Base-by-base conservation (phyloP, 1,284 basidiomycete genomes). In the Melampsora medusae region DNA sequence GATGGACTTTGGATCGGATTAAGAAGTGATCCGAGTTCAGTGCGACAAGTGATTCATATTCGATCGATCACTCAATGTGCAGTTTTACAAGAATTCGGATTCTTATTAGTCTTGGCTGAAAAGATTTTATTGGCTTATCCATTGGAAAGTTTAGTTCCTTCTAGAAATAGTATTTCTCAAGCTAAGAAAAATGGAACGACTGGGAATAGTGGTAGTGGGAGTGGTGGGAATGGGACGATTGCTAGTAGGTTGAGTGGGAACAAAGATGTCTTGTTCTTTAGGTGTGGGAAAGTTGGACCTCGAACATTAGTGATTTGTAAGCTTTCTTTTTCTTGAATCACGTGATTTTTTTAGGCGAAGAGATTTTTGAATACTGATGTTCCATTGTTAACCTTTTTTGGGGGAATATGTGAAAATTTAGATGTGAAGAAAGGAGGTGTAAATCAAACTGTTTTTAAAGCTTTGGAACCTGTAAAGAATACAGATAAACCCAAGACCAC, bases 1-100 rank as follows among this genome's bases (percentile, higher is more conserved):
- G 93, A 97, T 81, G 96, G 96, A 59, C 92, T 98, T 2, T 98
- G 93, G 92, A 96, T 98, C 79, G 96, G 95, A 0, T 90, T 97
- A 83, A 88, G 92, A 46, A 91, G 92, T 80, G 91, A 96, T 81
- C 90, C 93, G 0, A 85, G 86, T 82, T 95, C 93, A 10, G 87
- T 97, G 84, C 89, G 92, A 50, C 91, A 93, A 77, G 93, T 97
- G 25, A 84, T 97, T 17, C 92, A 96, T 81, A 86, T 97, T 56
- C 92, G 92, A 83, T 88, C 89, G 83, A 94, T 98, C 42, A 93
- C 92, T 6, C 93, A 97, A 81, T 93, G 93, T 82, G 94, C 95
- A 0, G 94, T 98, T 85, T 85, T 98, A 4, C 93, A 97, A 81
- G 92, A 94, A 79, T 97, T 96, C 83, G 92, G 92, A 35, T 93